A percentile compares a stretch with the other conserved stretches of the same genome.
Evolutionary conservation across 108 stramenopile genomes (phyloP).

Genomic region (Nitzschia palea): DNA sequence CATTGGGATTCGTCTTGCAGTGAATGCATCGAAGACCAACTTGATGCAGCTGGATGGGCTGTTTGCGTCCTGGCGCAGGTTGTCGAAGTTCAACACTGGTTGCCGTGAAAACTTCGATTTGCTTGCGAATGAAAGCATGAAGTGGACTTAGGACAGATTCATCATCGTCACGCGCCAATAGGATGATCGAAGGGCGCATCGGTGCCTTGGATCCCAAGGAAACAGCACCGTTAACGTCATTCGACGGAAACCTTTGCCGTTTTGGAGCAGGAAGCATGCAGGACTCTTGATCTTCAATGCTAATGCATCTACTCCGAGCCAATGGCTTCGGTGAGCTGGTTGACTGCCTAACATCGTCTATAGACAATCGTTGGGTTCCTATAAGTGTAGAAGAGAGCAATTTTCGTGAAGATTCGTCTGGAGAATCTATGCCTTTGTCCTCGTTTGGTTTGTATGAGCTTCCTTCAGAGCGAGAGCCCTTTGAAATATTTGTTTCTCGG

Average conservation of each 20-base stretch:
- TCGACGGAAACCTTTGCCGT: neutral
- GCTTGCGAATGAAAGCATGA: slow-evolving; percentile 51
- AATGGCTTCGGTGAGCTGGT: neutral
- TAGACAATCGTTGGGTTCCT: no score
- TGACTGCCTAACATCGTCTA: no score
- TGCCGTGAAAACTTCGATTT: slow-evolving; percentile 67
- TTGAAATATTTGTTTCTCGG: neutral
- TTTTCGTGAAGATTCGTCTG: slow-evolving; percentile 1
- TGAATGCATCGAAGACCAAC: slow-evolving; percentile 70
- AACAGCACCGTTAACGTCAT: neutral
- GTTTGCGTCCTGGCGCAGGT: slow-evolving; percentile 63
- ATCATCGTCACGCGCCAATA: slow-evolving; percentile 30
- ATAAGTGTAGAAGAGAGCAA: no score
- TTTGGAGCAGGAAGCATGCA: neutral
- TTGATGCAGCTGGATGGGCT: slow-evolving; percentile 44
- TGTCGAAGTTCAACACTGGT: slow-evolving; percentile 35
- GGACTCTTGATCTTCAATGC: neutral
- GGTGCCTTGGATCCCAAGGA: neutral
- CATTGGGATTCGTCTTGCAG: slow-evolving; percentile 25
- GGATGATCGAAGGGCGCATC: no score
- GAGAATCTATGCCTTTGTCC: no score
- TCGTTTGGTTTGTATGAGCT: neutral
- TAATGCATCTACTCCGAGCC: neutral
- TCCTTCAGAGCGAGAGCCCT: neutral
- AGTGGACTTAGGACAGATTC: slow-evolving; percentile 27